Evolutionary conservation across 176 grass and related monocot genomes (phyloP), one percentile per base, ranked within the genome.

Genomic region (Aegilops speltoides): DNA sequence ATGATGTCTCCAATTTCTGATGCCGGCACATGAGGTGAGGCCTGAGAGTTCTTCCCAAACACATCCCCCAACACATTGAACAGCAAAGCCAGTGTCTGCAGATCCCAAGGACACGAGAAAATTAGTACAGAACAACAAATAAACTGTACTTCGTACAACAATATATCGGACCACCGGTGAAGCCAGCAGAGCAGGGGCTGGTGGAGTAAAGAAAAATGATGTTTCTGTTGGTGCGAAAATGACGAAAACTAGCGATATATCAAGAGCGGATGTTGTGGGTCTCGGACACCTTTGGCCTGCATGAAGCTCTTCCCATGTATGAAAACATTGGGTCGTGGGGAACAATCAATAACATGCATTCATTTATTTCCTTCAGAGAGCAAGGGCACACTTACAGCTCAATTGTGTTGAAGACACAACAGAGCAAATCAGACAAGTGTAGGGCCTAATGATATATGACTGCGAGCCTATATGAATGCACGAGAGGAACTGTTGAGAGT

Each of bases 1-100:
- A 98, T 91, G 81, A 98, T 95, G 82, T 98, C 97, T 50, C 88
- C 69, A 22, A 94, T 98, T 79, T 98, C 97, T 75, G 97, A 93
- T 32, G 92, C 97, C 45, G 91, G 92, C 40, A 93, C 92, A 13
- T 86, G 93, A 92, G 91, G 79, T 64, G 91, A 79, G 33, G 85
- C 50, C 64, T 94, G 97, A 36, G 94, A 91, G 56, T 94, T 98
- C 83, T 98, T 98, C 48, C 97, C 97, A 78, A 96, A 98, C 28
- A 93, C 97, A 86, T 98, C 97, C 4, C 88, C 94, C 82, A 98
- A 40, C 73, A 95, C 94, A 77, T 94, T 96, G 88, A 96, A 98
- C 15, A 98, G 67, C 80, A 98, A 85, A 89, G 97, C 97, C 86
- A 98, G 91, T 68, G 94, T 98, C 97, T 98, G 91, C 79, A 89